Conservation (phyloP, 345 rosid genomes). For the Dovyalis caffra region DNA sequence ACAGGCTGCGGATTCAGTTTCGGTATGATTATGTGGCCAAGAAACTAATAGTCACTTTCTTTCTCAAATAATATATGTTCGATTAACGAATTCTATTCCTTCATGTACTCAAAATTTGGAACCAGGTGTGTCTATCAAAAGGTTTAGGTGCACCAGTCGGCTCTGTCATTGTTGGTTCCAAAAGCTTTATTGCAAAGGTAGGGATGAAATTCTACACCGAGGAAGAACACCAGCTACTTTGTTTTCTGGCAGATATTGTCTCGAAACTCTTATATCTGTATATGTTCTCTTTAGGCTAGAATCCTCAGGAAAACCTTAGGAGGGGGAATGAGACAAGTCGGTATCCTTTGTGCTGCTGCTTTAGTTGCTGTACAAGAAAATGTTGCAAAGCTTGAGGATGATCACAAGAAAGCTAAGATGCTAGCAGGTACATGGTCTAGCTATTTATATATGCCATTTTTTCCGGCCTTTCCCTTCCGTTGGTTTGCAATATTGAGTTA, state of each 20-base stretch:
- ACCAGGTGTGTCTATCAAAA: constrained; percentile 82
- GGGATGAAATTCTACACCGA: background rate
- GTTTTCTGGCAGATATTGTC: background rate
- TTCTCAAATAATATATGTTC: background rate
- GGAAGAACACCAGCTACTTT: constrained; percentile 3
- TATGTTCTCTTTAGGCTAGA: constrained; percentile 53
- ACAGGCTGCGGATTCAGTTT: constrained; percentile 85
- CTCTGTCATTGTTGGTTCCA: constrained; percentile 84
- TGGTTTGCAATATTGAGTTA: background rate
- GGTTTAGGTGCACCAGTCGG: constrained; percentile 96
- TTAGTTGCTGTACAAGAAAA: constrained; percentile 71
- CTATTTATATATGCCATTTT: too few relatives aligned
- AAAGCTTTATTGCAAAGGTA: constrained; percentile 74
- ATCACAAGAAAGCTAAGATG: constrained; percentile 76
- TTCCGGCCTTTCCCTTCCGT: constrained; percentile 1
- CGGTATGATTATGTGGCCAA: constrained; percentile 35
- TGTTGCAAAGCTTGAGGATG: constrained; percentile 58
- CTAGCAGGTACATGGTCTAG: constrained; percentile 59
- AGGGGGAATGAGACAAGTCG: constrained; percentile 94
- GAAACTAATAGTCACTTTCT: background rate
- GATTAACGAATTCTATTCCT: background rate
- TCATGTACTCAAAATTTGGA: constrained; percentile 7
- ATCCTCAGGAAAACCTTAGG: constrained; percentile 85
- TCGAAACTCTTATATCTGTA: background rate
- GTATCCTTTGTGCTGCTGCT: constrained; percentile 83